Evolutionary conservation across 2,329 filamentous ascomycete genomes (phyloP).

Genomic region (Hysterium pulicare): DNA sequence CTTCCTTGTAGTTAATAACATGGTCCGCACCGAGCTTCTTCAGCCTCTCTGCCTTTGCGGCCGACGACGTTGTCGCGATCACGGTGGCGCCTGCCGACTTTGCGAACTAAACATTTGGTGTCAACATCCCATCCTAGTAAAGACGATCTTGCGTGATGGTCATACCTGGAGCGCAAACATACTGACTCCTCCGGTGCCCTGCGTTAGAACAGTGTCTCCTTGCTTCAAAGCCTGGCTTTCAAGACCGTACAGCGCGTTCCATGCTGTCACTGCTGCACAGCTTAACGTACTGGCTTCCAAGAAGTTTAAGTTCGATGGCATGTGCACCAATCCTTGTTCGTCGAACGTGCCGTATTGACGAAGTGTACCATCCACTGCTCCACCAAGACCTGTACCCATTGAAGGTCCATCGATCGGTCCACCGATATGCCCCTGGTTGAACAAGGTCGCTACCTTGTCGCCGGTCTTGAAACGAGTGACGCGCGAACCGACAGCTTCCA

Average conservation of each 20-base stretch:
- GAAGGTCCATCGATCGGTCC: conserved; percentile 42
- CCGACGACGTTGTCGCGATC: conserved; percentile 56
- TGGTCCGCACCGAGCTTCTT: conserved; percentile 54
- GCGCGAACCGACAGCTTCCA: conserved; percentile 54
- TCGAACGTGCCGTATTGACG: conserved; percentile 65
- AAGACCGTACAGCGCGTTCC: conserved; percentile 54
- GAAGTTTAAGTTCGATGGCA: conserved; percentile 55
- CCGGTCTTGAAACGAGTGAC: conserved; percentile 48
- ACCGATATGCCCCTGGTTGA: conserved; percentile 57
- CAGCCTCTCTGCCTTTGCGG: conserved; percentile 48
- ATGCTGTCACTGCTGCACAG: conserved; percentile 46
- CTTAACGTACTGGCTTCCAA: conserved; percentile 47
- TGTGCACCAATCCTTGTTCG: conserved; percentile 62
- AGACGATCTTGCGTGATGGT: too few relatives aligned
- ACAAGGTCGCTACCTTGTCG: conserved; percentile 61
- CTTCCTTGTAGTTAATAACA: conserved; percentile 56
- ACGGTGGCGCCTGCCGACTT: conserved; percentile 54
- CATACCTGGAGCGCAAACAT: too few relatives aligned
- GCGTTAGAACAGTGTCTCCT: conserved; percentile 57
- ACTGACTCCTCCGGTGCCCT: conserved; percentile 69
- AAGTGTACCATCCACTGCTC: conserved; percentile 64
- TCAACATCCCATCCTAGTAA: too few relatives aligned
- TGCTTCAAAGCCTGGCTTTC: conserved; percentile 36
- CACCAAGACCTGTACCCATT: conserved; percentile 61
- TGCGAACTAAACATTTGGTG: conserved; percentile 58